Conservation (phyloP, 2,329 filamentous ascomycete genomes). For the Xylaria sp. region DNA sequence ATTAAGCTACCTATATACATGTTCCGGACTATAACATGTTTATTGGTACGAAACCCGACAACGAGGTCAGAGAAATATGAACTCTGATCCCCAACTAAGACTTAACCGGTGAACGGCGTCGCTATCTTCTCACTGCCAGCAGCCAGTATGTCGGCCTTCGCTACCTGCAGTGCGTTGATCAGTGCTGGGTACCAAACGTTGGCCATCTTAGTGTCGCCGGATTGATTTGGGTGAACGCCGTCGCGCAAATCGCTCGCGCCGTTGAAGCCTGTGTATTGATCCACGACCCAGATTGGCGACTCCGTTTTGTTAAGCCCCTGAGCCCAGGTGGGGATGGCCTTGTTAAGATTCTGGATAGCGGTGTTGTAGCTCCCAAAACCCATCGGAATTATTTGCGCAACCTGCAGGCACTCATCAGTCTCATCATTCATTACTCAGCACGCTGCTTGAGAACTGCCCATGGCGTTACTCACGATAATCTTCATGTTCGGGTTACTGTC, state of each 20-base stretch:
- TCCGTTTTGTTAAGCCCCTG: conserved; percentile 53
- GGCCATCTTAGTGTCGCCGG: conserved; percentile 56
- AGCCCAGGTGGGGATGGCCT: conserved; percentile 54
- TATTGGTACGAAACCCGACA: no score
- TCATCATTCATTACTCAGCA: background rate
- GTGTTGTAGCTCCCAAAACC: conserved; percentile 51
- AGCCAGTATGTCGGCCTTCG: conserved; percentile 41
- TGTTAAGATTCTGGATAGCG: conserved; percentile 54
- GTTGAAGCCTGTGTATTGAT: conserved; percentile 55
- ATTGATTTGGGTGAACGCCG: conserved; percentile 55
- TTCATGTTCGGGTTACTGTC: conserved; percentile 55
- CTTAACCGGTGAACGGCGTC: conserved; percentile 42
- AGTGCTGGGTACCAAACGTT: conserved; percentile 49
- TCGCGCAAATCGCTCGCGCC: conserved; percentile 50
- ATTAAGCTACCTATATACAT: background rate
- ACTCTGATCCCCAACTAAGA: background rate
- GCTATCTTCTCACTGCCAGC: conserved; percentile 35
- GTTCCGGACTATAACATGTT: background rate
- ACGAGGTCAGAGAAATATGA: background rate
- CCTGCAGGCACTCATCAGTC: conserved; percentile 43
- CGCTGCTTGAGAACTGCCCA: background rate
- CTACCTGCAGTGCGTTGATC: conserved; percentile 44
- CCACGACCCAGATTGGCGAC: conserved; percentile 56
- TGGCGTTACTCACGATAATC: conserved; percentile 53
- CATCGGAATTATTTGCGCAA: conserved; percentile 56